Conservation (phyloP, 768 basidiomycete species). For the Russula virescens region DNA sequence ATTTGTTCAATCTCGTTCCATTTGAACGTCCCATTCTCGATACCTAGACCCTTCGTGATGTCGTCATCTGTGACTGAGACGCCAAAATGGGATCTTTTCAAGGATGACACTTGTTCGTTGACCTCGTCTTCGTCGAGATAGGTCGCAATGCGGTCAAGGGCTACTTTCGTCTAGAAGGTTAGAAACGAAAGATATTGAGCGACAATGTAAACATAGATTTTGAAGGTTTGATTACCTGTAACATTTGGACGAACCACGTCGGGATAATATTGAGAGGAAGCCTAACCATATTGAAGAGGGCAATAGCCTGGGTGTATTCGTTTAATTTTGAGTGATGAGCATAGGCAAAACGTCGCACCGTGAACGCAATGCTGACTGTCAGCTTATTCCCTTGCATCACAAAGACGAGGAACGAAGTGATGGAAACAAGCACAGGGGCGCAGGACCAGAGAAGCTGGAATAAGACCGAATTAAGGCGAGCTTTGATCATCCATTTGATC, state of each 20-base stretch:
- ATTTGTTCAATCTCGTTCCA: constrained; percentile 48
- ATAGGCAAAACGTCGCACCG: constrained; percentile 40
- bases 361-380: constrained; percentile 78
- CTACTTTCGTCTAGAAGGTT: constrained; percentile 42
- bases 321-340: background rate
- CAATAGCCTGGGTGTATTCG: constrained; percentile 47
- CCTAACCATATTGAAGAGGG: constrained; percentile 81
- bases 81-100: constrained; percentile 38
- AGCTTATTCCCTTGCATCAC: constrained; percentile 69
- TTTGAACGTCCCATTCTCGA: constrained; percentile 47
- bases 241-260: constrained; percentile 68
- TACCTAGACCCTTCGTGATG: constrained; percentile 38
- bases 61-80: constrained; percentile 25
- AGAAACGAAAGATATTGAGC: background rate
- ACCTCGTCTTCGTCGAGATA: constrained; percentile 62
- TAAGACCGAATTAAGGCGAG: constrained; percentile 64
- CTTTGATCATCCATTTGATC: constrained; percentile 74
- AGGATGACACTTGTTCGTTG: constrained; percentile 49
- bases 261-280: constrained; percentile 76
- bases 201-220: background rate
- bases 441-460: constrained; percentile 68
- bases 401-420: constrained; percentile 72
- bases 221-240: constrained; percentile 41
- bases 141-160: constrained; percentile 53
- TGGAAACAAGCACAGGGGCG: constrained; percentile 75